A percentile compares a stretch with the other conserved stretches of the same genome.
These are phyloP conservation scores for Rhizophora apiculata DNA, from an alignment of 345 rosid genomes.

Conservation along the genomic window DNA sequence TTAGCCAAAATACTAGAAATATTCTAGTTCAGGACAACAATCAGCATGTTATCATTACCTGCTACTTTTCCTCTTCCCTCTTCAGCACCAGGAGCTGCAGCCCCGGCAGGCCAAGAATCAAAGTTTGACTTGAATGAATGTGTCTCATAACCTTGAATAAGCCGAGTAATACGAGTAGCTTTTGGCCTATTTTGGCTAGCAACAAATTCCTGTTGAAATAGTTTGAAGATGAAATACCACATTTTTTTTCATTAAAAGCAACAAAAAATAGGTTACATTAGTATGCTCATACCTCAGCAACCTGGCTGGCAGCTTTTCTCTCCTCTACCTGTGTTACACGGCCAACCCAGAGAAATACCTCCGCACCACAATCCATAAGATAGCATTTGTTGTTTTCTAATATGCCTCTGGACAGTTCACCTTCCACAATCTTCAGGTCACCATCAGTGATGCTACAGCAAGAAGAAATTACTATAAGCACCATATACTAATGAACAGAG, in stretches of 20 bases:
- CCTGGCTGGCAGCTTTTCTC: slow-evolving; percentile 82
- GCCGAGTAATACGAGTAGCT: slow-evolving; percentile 65
- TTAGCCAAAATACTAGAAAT: slow-evolving; percentile 5
- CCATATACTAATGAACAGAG: slow-evolving; percentile 5
- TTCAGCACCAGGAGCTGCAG: slow-evolving; percentile 72
- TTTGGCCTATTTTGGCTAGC: slow-evolving; percentile 80
- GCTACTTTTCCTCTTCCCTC: slow-evolving; percentile 99
- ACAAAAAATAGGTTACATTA: slow-evolving; percentile 4
- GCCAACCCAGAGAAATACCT: slow-evolving; percentile 96
- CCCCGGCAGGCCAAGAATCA: slow-evolving; percentile 94
- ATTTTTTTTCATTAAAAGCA: slow-evolving; percentile 2
- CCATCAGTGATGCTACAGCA: slow-evolving; percentile 62
- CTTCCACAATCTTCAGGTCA: slow-evolving; percentile 56
- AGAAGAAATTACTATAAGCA: slow-evolving; percentile 15
- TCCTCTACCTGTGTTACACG: slow-evolving; percentile 96
- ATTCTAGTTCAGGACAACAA: slow-evolving; percentile 10
- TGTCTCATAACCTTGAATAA: slow-evolving; percentile 95
- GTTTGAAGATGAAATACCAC: slow-evolving; percentile 24
- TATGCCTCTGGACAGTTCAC: slow-evolving; percentile 70
- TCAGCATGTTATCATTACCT: slow-evolving; percentile 44
- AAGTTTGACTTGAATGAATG: slow-evolving; percentile 86
- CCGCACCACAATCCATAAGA: slow-evolving; percentile 78
- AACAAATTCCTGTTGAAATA: slow-evolving; percentile 66
- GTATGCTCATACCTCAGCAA: slow-evolving; percentile 64
- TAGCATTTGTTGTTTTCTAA: slow-evolving; percentile 85